These are phyloP conservation scores for Rhytidiadelphus loreus DNA, from an alignment of 225 moss, liverwort and hornwort species.

Conservation along the genomic window DNA sequence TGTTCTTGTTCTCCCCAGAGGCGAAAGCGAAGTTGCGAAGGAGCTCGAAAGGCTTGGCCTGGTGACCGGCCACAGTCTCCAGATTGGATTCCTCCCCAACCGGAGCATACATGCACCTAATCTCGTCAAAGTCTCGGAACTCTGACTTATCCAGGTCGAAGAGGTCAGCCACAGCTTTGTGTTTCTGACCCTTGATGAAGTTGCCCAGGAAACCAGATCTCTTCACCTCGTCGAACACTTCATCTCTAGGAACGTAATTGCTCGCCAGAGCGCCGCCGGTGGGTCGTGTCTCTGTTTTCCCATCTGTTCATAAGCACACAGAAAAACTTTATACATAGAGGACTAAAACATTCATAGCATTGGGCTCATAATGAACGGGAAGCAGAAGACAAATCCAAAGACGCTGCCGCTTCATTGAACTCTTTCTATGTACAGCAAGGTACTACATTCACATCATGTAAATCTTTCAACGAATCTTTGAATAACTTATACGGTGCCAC, in stretches of 20 bases:
- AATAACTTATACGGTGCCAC: background rate
- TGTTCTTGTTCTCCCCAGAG: background rate
- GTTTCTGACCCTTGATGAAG: background rate
- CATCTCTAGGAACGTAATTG: slow-evolving; percentile 31
- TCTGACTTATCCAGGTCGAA: slow-evolving; percentile 1
- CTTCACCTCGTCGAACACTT: slow-evolving; percentile 18
- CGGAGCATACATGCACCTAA: slow-evolving; percentile 17
- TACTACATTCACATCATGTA: background rate
- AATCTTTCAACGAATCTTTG: background rate
- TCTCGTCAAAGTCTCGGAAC: slow-evolving; percentile 10
- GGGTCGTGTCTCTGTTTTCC: slow-evolving; percentile 6
- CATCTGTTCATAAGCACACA: slow-evolving; percentile 20
- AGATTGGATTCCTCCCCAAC: slow-evolving; percentile 6
- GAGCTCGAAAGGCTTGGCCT: slow-evolving; percentile 21
- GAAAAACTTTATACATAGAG: background rate
- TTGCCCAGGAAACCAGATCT: slow-evolving; percentile 15
- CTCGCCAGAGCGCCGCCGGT: background rate
- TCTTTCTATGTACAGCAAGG: background rate
- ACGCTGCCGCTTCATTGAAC: background rate
- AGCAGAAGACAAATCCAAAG: background rate
- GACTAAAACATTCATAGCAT: background rate
- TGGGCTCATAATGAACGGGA: background rate
- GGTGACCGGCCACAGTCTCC: background rate
- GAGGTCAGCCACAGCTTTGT: background rate
- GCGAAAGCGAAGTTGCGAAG: slow-evolving; percentile 9